Evolutionary conservation across 805 yeast genomes (phyloP), one percentile per base, ranked within the genome.

Genomic region (Yamadazyma sp.): DNA sequence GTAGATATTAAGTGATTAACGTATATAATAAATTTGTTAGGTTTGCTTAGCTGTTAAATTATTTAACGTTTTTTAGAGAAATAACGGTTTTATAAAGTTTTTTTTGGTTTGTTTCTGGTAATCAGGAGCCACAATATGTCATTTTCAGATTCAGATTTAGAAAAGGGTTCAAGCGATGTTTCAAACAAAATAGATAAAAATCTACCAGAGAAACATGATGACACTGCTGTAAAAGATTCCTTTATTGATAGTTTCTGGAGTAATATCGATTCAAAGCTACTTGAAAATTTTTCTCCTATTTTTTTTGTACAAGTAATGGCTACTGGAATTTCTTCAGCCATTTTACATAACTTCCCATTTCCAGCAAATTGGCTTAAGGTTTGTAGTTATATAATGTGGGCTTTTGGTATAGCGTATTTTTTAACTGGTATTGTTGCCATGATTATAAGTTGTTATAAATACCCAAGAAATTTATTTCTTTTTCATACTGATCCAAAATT

Each of bases 261-360:
- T 8, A 23, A 9, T 9, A 23, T 26, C 14, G 25, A 24, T 26
- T 9, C 18, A 6, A 26, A 25, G 8, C 18, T 32, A 11, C n/a
- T 32, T 12, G 21, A 35, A 22, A 30, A 35, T 19, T 33, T 33
- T 26, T n/a, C 19, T 3, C 84, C 86, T 1, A 66, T 68, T 6
- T 80, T 80, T 70, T 86, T 80, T 58, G 81, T 83, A 17, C 67
- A 78, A 31, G 74, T 80, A n/a, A 88, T 88, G 96, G 96, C 95
- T 2, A 73, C 82, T 3, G 95, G 96, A 1, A 84, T 87, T 25
- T 63, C 86, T 1, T 64, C 85, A 4, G 54, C 74, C 24, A 61
- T 86, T 4, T 63, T 88, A 23, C 73, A 76, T 54, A 55, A 65
- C 22, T 87, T 82, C 53, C 87, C 95, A 0, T 83, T 76, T 49